A percentile compares a stretch with the other conserved stretches of the same genome.
Evolutionary conservation across 2,329 filamentous ascomycete species (phyloP).

Genomic region (Exserohilum turcica): DNA sequence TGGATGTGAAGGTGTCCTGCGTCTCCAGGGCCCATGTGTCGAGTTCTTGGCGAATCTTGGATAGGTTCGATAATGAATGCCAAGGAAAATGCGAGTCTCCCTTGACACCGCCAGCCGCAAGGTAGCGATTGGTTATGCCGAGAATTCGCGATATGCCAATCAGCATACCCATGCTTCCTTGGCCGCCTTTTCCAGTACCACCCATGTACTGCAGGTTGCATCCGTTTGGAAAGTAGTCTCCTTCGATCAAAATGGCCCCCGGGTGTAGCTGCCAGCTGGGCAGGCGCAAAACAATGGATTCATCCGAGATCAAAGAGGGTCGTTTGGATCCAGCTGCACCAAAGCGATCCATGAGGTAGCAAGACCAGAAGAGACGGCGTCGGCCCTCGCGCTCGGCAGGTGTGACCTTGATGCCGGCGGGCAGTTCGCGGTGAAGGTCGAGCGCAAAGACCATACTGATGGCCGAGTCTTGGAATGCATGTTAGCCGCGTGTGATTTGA

Average conservation of each 20-base stretch:
- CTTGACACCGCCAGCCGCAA: constrained; percentile 84
- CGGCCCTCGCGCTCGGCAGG: constrained; percentile 75
- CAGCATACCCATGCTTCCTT: constrained; percentile 78
- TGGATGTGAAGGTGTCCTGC: constrained; percentile 76
- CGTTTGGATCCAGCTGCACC: constrained; percentile 79
- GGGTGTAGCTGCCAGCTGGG: constrained; percentile 73
- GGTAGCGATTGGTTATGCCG: constrained; percentile 80
- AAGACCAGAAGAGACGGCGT: constrained; percentile 85
- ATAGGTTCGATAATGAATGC: constrained; percentile 83
- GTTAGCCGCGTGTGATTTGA: constrained; percentile 22
- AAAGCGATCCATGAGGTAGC: constrained; percentile 86
- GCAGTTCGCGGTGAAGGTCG: constrained; percentile 78
- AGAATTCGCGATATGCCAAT: constrained; percentile 84
- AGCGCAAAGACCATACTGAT: constrained; percentile 84
- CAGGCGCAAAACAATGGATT: constrained; percentile 73
- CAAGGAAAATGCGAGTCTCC: constrained; percentile 90
- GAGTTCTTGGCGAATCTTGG: constrained; percentile 82
- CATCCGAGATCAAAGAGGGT: constrained; percentile 78
- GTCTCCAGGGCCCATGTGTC: constrained; percentile 85
- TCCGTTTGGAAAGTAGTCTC: constrained; percentile 78
- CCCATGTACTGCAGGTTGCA: constrained; percentile 78
- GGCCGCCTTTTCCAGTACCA: constrained; percentile 69
- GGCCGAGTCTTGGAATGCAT: constrained; percentile 63
- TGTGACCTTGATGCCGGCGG: constrained; percentile 65
- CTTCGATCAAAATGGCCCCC: constrained; percentile 68